Percentiles rank a stretch among this genome's conserved stretches.
Conservation (phyloP, 1,284 basidiomycete species). For the Ustilago shanxiensis region DNA sequence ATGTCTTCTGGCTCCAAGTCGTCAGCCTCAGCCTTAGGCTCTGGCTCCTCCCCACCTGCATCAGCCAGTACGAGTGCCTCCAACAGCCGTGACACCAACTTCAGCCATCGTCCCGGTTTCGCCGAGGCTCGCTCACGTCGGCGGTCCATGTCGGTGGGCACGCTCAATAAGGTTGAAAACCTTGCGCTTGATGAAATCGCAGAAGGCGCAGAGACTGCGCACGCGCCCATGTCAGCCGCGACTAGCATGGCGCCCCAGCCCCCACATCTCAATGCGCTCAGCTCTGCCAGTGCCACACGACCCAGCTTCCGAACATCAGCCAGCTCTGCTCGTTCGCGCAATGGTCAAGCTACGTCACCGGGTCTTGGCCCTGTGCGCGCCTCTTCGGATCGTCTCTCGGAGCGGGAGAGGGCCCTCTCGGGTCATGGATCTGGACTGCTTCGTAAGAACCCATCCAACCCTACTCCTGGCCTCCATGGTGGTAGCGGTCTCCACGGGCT, state of each 20-base stretch:
- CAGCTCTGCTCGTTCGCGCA: slow-evolving; percentile 36
- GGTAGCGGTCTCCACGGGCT: slow-evolving; percentile 46
- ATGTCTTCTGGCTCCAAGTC: slow-evolving; percentile 19
- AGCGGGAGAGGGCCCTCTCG: slow-evolving; percentile 50
- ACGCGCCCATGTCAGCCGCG: slow-evolving; percentile 3
- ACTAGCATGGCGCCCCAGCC: slow-evolving; percentile 1
- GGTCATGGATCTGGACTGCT: slow-evolving; percentile 55
- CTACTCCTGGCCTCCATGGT: slow-evolving; percentile 56
- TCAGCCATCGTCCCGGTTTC: slow-evolving; percentile 39
- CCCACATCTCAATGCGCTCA: slow-evolving; percentile 16
- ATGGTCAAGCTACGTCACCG: slow-evolving; percentile 39
- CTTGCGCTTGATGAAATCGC: slow-evolving; percentile 29
- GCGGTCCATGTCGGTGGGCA: slow-evolving; percentile 40
- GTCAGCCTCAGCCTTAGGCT: slow-evolving; percentile 10
- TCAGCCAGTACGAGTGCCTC: slow-evolving; percentile 16
- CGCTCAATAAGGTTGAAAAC: slow-evolving; percentile 32
- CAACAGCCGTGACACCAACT: slow-evolving; percentile 30
- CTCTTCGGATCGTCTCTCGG: slow-evolving; percentile 57
- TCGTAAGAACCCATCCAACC: slow-evolving; percentile 65
- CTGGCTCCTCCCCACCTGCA: slow-evolving; percentile 33
- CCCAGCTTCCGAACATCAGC: slow-evolving; percentile 41
- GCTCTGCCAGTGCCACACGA: slow-evolving; percentile 14
- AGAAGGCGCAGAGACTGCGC: slow-evolving; percentile 8
- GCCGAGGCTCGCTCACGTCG: slow-evolving; percentile 46
- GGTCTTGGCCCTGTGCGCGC: slow-evolving; percentile 53